phyloP scores from a whole-genome alignment of 2,329 filamentous ascomycete genomes.

The Lithohypha guttulata region DNA sequence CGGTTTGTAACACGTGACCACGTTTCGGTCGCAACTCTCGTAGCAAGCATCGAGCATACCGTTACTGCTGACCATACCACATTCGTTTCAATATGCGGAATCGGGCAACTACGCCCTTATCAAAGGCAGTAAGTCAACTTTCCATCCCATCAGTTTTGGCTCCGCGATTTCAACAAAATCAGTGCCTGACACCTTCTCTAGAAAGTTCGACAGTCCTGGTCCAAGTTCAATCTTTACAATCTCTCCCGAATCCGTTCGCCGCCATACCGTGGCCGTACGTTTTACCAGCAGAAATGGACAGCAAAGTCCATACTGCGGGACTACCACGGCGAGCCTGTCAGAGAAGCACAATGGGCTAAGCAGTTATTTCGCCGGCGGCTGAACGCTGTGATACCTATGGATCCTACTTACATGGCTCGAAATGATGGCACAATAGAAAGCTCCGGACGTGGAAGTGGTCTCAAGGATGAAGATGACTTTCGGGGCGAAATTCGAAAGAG shows the following conservation, averaged over 20 bases:
- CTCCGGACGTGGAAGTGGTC: slow-evolving; percentile 69
- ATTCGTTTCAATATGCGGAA: slow-evolving; percentile 30
- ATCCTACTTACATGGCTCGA: slow-evolving; percentile 64
- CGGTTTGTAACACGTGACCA: too few relatives aligned
- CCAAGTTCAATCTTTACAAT: slow-evolving; percentile 95
- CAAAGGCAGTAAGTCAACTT: slow-evolving; percentile 28
- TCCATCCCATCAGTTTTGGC: too few relatives aligned
- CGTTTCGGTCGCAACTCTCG: too few relatives aligned
- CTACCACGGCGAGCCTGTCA: slow-evolving; percentile 92
- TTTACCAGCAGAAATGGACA: slow-evolving; percentile 97
- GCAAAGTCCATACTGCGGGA: slow-evolving; percentile 73
- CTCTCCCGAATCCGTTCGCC: slow-evolving; percentile 47
- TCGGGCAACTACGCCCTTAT: slow-evolving; percentile 33
- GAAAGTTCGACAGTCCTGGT: slow-evolving; percentile 95
- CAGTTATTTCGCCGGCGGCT: slow-evolving; percentile 79
- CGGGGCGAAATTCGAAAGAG: slow-evolving; percentile 6
- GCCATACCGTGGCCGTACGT: slow-evolving; percentile 45
- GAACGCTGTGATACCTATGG: slow-evolving; percentile 75
- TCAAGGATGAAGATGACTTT: slow-evolving; percentile 27
- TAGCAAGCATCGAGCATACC: too few relatives aligned
- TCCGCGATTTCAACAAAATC: too few relatives aligned
- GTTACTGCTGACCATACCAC: too few relatives aligned
- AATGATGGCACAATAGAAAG: slow-evolving; percentile 76
- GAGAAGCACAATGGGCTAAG: slow-evolving; percentile 84
- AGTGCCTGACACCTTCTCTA: slow-evolving; percentile 34